A percentile compares a stretch with the other conserved stretches of the same genome.
Conservation (phyloP, 2,329 filamentous ascomycete genomes). For the Ceratocystis lukuohia region DNA sequence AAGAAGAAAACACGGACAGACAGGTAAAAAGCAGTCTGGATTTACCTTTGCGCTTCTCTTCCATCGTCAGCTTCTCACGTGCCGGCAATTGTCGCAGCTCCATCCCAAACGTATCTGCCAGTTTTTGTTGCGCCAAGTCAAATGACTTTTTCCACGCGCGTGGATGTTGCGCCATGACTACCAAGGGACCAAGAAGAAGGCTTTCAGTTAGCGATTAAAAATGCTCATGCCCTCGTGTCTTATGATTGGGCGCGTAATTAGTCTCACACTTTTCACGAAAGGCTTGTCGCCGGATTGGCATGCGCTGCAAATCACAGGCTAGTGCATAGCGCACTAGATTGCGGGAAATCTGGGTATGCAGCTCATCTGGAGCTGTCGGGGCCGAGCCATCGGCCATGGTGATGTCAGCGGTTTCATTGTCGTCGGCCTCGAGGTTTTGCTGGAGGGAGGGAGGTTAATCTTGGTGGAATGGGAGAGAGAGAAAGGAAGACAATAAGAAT, state of each 20-base stretch:
- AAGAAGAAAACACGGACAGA: not conserved
- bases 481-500: not conserved
- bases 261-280: slow-evolving; percentile 48
- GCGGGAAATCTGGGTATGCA: slow-evolving; percentile 43
- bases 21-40: not conserved
- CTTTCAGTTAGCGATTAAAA: not conserved
- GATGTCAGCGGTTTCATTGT: slow-evolving; percentile 22
- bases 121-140: slow-evolving; percentile 56
- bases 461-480: not conserved
- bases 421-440: not conserved
- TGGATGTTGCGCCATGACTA: slow-evolving; percentile 57
- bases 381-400: slow-evolving; percentile 30
- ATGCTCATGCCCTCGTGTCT: not conserved
- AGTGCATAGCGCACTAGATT: slow-evolving; percentile 56
- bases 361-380: slow-evolving; percentile 27
- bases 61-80: slow-evolving; percentile 67
- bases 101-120: slow-evolving; percentile 77
- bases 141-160: slow-evolving; percentile 68
- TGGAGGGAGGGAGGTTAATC: not conserved
- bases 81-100: slow-evolving; percentile 70
- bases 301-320: slow-evolving; percentile 50
- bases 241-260: not conserved
- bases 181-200: not conserved
- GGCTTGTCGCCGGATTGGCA: slow-evolving; percentile 45
- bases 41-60: slow-evolving; percentile 60